Base-by-base conservation (phyloP, 352 stramenopile species). In the Globisporangium spiculum region DNA sequence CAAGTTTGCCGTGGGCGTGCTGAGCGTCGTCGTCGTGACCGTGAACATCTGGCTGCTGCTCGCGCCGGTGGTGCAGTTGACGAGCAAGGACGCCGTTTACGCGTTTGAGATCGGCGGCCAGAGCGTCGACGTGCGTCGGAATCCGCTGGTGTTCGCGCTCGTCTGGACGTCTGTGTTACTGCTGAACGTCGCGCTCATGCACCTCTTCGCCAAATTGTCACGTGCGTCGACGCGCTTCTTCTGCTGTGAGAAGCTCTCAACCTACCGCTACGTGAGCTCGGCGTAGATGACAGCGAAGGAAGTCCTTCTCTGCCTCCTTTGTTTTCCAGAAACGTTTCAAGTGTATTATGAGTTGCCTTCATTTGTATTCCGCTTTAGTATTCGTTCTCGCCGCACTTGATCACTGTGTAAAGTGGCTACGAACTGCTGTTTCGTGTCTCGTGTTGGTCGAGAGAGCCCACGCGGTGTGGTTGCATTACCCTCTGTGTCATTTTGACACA, bases 161-260 rank as follows among this genome's bases (percentile, higher is more conserved):
- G 64, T 75, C 4, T 76, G 64, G 69, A 50, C 75, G 26, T 89
- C 72, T 52, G 38, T 89, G 36, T 80, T 84, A 34, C 72, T 84
- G 54, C 77, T 91, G 69, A 72, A 67, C 38, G 65, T 88, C 63
- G 77, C 80, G 64, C 70, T 82, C 36, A 75, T 91, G 77, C 79
- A 87, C 59, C 48, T 89, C 27, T 69, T 88, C 60, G 80, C 77
- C 10, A 73, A 65, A 55, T 16, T 80, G 22, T 90, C 83, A 7
- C 72, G 75, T 8, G 75, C 71, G 10, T 75, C 79, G 54, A 90
- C 83, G 30, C 70, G 73, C 18, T 89, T 91, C 71, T 88, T 91
- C 67, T 91, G 81, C 70, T 86, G 77, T 58, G 83, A 91, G 61
- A 75, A 73, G 60, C 79, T 90, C 70, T 76, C 73, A 18, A 78